Evolutionary conservation across 2,329 filamentous ascomycete species (phyloP).

Genomic region (Penicillium digitatum): DNA sequence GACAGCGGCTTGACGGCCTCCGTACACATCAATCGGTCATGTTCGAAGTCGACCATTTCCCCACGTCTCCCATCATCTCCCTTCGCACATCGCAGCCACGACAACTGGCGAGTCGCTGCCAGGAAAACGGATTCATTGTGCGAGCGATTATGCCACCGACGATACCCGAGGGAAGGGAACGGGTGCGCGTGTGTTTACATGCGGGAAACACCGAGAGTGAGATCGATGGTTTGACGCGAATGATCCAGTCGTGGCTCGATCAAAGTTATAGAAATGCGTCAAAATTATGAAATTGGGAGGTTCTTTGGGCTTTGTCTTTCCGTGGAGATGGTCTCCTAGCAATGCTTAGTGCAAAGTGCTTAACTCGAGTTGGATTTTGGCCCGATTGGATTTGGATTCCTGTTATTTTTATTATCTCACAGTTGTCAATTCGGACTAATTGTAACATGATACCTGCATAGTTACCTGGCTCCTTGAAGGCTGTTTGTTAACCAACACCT

Average conservation of each 20-base stretch:
- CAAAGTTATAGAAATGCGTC: background rate
- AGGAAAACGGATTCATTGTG: conserved; percentile 56
- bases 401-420: background rate
- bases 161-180: conserved; percentile 59
- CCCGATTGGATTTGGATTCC: background rate
- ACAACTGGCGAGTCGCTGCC: conserved; percentile 57
- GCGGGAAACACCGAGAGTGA: conserved; percentile 59
- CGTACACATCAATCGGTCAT: conserved; percentile 25
- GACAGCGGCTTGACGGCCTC: conserved; percentile 43
- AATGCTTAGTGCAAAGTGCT: background rate
- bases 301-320: background rate
- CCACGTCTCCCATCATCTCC: conserved; percentile 62
- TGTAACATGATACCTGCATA: background rate
- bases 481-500: background rate
- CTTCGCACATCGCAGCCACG: conserved; percentile 58
- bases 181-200: conserved; percentile 65
- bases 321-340: background rate
- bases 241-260: conserved; percentile 50
- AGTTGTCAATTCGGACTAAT: background rate
- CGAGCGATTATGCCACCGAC: conserved; percentile 66
- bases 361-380: background rate
- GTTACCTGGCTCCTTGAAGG: background rate
- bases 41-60: conserved; percentile 41
- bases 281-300: conserved; percentile 1
- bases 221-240: conserved; percentile 51